These are phyloP conservation scores for Cryptococcus wingfieldii DNA, from an alignment of 1,284 basidiomycete species.

Conservation along the genomic window DNA sequence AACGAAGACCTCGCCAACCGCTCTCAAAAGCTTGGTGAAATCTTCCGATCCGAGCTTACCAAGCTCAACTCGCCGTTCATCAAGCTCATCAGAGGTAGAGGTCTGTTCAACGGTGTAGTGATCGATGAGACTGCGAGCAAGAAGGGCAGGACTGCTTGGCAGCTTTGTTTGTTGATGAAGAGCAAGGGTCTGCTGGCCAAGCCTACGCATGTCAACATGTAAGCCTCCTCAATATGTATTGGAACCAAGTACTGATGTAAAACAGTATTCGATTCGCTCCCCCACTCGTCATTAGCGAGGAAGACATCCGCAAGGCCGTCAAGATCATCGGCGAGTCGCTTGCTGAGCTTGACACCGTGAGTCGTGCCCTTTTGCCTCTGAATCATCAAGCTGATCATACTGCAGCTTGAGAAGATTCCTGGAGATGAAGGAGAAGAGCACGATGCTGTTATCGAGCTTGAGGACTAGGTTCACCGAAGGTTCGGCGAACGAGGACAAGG, in stretches of 20 bases:
- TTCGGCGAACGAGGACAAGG: background rate
- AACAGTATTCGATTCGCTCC: constrained; percentile 88
- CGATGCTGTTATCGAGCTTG: constrained; percentile 32
- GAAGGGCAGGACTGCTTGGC: constrained; percentile 85
- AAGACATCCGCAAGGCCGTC: constrained; percentile 71
- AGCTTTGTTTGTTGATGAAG: constrained; percentile 90
- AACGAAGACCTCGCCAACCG: constrained; percentile 79
- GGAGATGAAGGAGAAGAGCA: constrained; percentile 55
- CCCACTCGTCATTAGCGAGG: constrained; percentile 85
- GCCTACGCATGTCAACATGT: constrained; percentile 94
- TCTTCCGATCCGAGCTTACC: constrained; percentile 68
- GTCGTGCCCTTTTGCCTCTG: constrained; percentile 26
- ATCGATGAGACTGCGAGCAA: constrained; percentile 77
- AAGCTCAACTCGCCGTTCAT: constrained; percentile 68
- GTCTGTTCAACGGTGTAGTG: constrained; percentile 89
- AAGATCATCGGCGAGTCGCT: constrained; percentile 72
- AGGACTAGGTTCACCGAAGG: constrained; percentile 18
- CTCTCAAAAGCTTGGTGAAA: constrained; percentile 71
- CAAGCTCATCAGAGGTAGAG: constrained; percentile 72
- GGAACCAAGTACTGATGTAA: background rate
- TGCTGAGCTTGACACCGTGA: constrained; percentile 72
- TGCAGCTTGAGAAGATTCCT: constrained; percentile 65
- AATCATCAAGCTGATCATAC: background rate
- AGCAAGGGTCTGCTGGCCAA: constrained; percentile 81
- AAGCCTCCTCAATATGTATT: constrained; percentile 32